Evolutionary conservation across 2,329 filamentous ascomycete species (phyloP).

Genomic region (Fusarium sp.): DNA sequence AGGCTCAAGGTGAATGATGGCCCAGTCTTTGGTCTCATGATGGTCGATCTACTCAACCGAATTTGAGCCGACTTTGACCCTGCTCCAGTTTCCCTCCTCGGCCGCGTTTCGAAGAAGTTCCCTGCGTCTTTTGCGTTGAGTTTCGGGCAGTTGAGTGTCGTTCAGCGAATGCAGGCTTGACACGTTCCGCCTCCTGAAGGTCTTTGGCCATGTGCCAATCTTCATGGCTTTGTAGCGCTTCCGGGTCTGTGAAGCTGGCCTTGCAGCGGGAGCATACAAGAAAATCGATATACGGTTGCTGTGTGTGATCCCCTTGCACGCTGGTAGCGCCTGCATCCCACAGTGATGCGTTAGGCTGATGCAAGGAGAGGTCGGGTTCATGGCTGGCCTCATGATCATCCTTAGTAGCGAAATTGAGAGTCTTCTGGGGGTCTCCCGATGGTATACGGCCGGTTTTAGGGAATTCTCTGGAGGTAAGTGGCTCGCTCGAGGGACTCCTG

Average conservation of each 20-base stretch:
- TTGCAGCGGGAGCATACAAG: slow-evolving; percentile 76
- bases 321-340: slow-evolving; percentile 28
- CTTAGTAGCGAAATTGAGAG: slow-evolving; percentile 24
- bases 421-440: slow-evolving; percentile 13
- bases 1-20: slow-evolving; percentile 2
- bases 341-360: slow-evolving; percentile 27
- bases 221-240: slow-evolving; percentile 80
- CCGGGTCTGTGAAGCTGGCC: slow-evolving; percentile 68
- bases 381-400: slow-evolving; percentile 33
- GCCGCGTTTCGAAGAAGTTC: slow-evolving; percentile 60
- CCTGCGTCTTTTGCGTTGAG: slow-evolving; percentile 50
- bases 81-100: slow-evolving; percentile 63
- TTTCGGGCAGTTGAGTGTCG: slow-evolving; percentile 53
- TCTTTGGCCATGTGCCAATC: slow-evolving; percentile 97
- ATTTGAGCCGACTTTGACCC: slow-evolving; percentile 73
- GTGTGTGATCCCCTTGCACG: slow-evolving; percentile 38
- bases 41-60: slow-evolving; percentile 61
- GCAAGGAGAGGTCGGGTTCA: slow-evolving; percentile 30
- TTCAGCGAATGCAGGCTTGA: slow-evolving; percentile 61
- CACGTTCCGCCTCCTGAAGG: slow-evolving; percentile 77
- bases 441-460: slow-evolving; percentile 13
- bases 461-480: slow-evolving; percentile 9
- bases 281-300: slow-evolving; percentile 54
- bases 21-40: slow-evolving; percentile 7
- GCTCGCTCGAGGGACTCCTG: slow-evolving; percentile 44